These are phyloP conservation scores for Elsinoe necatrix DNA, from an alignment of 2,329 filamentous ascomycete genomes.

Conservation along the genomic window DNA sequence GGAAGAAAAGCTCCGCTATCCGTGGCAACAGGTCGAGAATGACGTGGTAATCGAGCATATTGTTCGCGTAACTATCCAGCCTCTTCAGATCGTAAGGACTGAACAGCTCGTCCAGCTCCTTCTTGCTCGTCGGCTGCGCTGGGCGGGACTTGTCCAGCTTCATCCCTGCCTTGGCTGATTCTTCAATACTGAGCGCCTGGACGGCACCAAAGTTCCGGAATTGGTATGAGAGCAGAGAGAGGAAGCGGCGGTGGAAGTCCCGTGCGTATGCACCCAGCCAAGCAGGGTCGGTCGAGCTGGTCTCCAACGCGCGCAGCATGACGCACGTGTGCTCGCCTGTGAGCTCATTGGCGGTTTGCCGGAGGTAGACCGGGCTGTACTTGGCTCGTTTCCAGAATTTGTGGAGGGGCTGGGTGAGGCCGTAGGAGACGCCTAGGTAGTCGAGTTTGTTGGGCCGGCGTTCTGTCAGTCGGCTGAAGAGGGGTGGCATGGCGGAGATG, in stretches of 20 bases:
- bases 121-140: conserved; percentile 55
- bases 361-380: conserved; percentile 84
- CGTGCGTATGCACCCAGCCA: conserved; percentile 88
- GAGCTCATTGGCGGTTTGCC: conserved; percentile 91
- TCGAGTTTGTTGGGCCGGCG: conserved; percentile 72
- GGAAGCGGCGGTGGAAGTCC: conserved; percentile 92
- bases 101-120: conserved; percentile 66
- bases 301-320: conserved; percentile 73
- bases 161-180: conserved; percentile 68
- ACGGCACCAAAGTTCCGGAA: conserved; percentile 75
- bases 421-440: conserved; percentile 93
- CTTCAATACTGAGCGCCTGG: conserved; percentile 77
- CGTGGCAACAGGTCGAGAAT: conserved; percentile 85
- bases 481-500: conserved; percentile 81
- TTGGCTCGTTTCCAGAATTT: conserved; percentile 91
- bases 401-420: conserved; percentile 75
- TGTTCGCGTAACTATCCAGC: conserved; percentile 89
- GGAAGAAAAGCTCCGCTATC: conserved; percentile 78
- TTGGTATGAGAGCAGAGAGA: conserved; percentile 81
- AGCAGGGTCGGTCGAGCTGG: conserved; percentile 55
- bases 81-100: conserved; percentile 93
- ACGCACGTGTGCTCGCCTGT: conserved; percentile 97
- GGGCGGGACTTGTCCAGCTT: conserved; percentile 46
- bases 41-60: conserved; percentile 95
- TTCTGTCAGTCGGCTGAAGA: conserved; percentile 83